Base-by-base conservation (phyloP, 2,329 filamentous ascomycete genomes). In the Lecanosticta acicola region DNA sequence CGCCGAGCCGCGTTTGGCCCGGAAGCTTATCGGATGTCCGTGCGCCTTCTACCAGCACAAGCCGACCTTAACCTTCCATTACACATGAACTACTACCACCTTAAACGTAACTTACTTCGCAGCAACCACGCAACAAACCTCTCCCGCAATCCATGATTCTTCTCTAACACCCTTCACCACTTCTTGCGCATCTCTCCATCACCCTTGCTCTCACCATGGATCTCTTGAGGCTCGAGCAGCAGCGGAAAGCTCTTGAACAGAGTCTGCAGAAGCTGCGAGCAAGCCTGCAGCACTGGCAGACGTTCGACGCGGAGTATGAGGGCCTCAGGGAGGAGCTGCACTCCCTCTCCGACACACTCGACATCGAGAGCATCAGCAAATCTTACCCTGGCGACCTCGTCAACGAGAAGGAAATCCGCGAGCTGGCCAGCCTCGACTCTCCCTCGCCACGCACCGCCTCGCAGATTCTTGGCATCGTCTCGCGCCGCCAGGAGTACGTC, bases 261-360 rank as follows among this genome's bases (percentile, higher is more conserved):
- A 88, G 84, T 54, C 77, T 94, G 38, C 70, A 75, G 40, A 81
- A 87, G 63, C 77, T 97, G 16, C 80, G 80, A 45, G 80, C 84
- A 59, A 83, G 85, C 4, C 75, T 97, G 43, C 81, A 82, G 51
- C 84, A 94, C 70, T 98, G 91, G 91, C 85, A 87, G 54, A 83
- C 83, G 44, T 94, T 87, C 79, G 90, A 94, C 64, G 81, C 85
- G 39, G 91, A 97, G 65, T 97, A 97, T 66, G 87, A 95, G 63
- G 80, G 83, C 18, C 69, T 80, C 42, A 72, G 71, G 3, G 63
- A 83, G 19, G 65, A 37, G 7, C 74, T 29, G 64, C 72, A 34
- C 68, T 71, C 41, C 66, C 77, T 45, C 35, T 19, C 59, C 14
- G 54, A 51, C 13, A 41, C 36, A 5, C 26, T 48, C n/a, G 55